Evolutionary conservation across 208 protist genomes (phyloP).

Genomic region (Crithidia fasciculata): DNA sequence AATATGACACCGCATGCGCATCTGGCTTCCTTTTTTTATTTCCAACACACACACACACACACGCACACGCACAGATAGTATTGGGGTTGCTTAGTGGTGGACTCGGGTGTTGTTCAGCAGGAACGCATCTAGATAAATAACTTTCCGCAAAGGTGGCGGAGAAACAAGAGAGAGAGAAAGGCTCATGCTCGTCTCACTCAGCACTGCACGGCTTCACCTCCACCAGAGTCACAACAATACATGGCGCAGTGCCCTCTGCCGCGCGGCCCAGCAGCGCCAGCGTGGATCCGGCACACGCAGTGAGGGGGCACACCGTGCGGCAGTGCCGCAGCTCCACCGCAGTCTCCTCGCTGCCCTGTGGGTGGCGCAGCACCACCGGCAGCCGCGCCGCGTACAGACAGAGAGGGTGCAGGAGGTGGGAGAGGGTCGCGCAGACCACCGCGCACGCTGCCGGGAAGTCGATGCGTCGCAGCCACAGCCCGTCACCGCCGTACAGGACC

Average conservation of each 20-base stretch:
- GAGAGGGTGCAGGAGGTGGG: conserved; percentile 9
- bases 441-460: neutral
- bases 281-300: neutral
- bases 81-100: too few relatives aligned
- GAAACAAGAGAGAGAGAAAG: neutral
- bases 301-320: neutral
- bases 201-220: neutral
- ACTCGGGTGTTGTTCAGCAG: too few relatives aligned
- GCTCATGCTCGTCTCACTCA: neutral
- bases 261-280: neutral
- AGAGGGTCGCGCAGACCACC: conserved; percentile 8
- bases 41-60: too few relatives aligned
- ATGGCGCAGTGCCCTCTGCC: neutral
- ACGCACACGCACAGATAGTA: too few relatives aligned
- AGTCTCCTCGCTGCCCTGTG: conserved; percentile 4
- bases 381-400: neutral
- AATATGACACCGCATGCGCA: too few relatives aligned
- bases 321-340: neutral
- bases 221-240: conserved; percentile 2
- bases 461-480: conserved; percentile 14
- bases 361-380: neutral
- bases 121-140: too few relatives aligned
- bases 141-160: neutral
- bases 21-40: too few relatives aligned
- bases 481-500: conserved; percentile 9